These are phyloP conservation scores for Trichoderma koningiopsis DNA, from an alignment of 2,329 filamentous ascomycete genomes.

Conservation along the genomic window DNA sequence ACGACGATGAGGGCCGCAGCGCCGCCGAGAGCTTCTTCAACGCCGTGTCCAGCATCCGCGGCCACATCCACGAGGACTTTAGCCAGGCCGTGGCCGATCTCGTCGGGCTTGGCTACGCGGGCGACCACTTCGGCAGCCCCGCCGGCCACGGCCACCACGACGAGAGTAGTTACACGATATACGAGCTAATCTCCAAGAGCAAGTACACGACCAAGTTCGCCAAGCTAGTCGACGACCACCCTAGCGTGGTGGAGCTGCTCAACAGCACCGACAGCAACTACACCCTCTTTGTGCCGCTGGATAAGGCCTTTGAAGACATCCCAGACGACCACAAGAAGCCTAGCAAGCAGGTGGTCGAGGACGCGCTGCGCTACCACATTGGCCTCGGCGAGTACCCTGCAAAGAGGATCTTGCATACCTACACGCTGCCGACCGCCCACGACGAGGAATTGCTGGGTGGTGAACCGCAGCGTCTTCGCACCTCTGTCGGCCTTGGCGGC, in stretches of 20 bases:
- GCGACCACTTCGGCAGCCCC: slow-evolving; percentile 2
- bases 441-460: slow-evolving; percentile 61
- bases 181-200: slow-evolving; percentile 73
- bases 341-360: slow-evolving; percentile 69
- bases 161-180: slow-evolving; percentile 59
- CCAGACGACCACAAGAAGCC: slow-evolving; percentile 59
- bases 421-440: slow-evolving; percentile 74
- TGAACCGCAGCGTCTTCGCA: slow-evolving; percentile 71
- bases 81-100: slow-evolving; percentile 3
- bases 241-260: slow-evolving; percentile 70
- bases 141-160: not conserved
- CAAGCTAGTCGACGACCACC: slow-evolving; percentile 71
- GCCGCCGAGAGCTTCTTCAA: slow-evolving; percentile 20
- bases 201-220: slow-evolving; percentile 78
- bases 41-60: slow-evolving; percentile 13
- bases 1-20: not conserved
- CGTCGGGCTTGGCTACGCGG: slow-evolving; percentile 10
- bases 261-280: slow-evolving; percentile 75
- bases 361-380: slow-evolving; percentile 74
- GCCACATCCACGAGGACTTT: slow-evolving; percentile 24
- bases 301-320: slow-evolving; percentile 71
- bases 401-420: slow-evolving; percentile 63
- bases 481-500: slow-evolving; percentile 63
- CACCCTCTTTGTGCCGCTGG: slow-evolving; percentile 79
- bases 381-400: slow-evolving; percentile 67